A percentile compares a stretch with the other conserved stretches of the same genome.
Evolutionary conservation across 2,329 filamentous ascomycete species (phyloP).

Genomic region (Epichloe bromicola): DNA sequence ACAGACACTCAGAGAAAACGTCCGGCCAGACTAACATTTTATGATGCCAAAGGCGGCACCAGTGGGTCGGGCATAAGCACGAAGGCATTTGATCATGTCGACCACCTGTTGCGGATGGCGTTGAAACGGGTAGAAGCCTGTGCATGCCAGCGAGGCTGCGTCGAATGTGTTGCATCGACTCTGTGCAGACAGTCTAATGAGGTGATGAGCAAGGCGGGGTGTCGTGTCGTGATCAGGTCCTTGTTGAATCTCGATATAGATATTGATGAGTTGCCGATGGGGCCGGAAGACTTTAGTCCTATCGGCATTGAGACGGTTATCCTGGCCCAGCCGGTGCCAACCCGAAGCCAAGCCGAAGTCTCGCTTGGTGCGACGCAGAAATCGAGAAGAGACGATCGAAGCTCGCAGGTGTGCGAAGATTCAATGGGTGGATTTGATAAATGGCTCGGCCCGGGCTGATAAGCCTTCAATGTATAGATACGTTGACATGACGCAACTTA

Average conservation of each 20-base stretch:
- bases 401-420: slow-evolving; percentile 10
- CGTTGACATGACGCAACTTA: not conserved
- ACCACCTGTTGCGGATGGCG: slow-evolving; percentile 63
- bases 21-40: slow-evolving; percentile 81
- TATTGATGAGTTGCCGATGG: slow-evolving; percentile 74
- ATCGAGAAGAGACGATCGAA: slow-evolving; percentile 3
- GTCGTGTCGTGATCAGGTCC: slow-evolving; percentile 65
- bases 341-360: not conserved
- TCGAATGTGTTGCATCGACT: slow-evolving; percentile 82
- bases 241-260: slow-evolving; percentile 68
- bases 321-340: slow-evolving; percentile 52
- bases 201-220: slow-evolving; percentile 88
- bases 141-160: slow-evolving; percentile 64
- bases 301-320: slow-evolving; percentile 74
- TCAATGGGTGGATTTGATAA: slow-evolving; percentile 16
- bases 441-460: slow-evolving; percentile 6
- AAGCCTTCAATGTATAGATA: not conserved
- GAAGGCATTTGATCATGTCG: slow-evolving; percentile 89
- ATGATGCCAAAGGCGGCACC: slow-evolving; percentile 83
- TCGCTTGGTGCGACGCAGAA: not conserved
- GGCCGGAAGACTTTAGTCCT: slow-evolving; percentile 56
- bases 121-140: slow-evolving; percentile 65
- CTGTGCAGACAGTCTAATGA: slow-evolving; percentile 75
- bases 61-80: slow-evolving; percentile 75
- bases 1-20: slow-evolving; percentile 60